Base-by-base conservation (phyloP, 2,329 filamentous ascomycete genomes). In the Penicillium sp. region DNA sequence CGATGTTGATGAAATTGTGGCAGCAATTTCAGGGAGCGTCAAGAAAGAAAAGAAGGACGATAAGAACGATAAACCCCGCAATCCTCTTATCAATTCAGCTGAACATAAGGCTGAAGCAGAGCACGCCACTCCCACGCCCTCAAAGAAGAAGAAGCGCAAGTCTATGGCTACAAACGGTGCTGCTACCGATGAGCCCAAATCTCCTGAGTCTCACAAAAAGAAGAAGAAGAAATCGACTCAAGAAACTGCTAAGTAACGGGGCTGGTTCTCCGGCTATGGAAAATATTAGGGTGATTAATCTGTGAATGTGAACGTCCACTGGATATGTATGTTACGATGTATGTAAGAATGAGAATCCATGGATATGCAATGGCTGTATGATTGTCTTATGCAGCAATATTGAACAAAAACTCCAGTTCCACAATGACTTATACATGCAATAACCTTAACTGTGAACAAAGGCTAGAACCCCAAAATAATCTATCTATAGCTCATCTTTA, bases 401-500 rank as follows among this genome's bases (percentile, higher is more conserved):
- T 31, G 35, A 39, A 39, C 35, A 39, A 39, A 19, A 19, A 19
- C 11, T 39, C n/a, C 14, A 31, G 11, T 33, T 33, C n/a, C n/a
- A 19, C 5, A 14, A 13, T 37, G 16, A 19, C 14, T 21, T 16
- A 27, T 31, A 39, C 19, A 16, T 21, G 9, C 22, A 39, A 35
- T 13, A 35, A n/a, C n/a, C n/a, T n/a, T n/a, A 35, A 22, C 27
- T 5, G n/a, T 13, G 9, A 27, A 19, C 14, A 51, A 29, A 22
- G 24, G 22, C 29, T 11, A 11, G 9, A 10, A 14, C 1, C 16
- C 16, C 13, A n/a, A 31, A 9, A 6, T 2, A 11, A 35, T 10
- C 24, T n/a, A 39, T 61, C 64, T 72, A 72, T 59, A 74, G 58
- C 56, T 74, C 70, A 66, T 73, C 69, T 54, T 75, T 72, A 31